These are phyloP conservation scores for Metschnikowia kofuensis DNA, from an alignment of 805 yeast genomes.

Conservation along the genomic window DNA sequence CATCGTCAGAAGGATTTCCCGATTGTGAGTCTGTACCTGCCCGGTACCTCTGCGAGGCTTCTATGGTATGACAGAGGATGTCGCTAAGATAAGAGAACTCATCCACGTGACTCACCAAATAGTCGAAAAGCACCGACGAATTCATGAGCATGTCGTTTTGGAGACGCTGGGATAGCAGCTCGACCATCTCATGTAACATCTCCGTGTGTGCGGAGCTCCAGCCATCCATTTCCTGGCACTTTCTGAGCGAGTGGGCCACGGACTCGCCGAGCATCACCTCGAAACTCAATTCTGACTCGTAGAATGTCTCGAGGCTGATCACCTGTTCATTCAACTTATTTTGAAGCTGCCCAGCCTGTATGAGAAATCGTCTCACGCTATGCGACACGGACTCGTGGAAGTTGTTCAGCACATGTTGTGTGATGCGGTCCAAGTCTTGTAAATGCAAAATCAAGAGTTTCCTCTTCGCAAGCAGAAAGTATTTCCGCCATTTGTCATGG, in stretches of 20 bases:
- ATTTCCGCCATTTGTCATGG: slow-evolving; percentile 44
- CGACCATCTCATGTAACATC: slow-evolving; percentile 40
- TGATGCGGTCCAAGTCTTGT: slow-evolving; percentile 6
- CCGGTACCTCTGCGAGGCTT: not conserved
- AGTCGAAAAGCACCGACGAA: slow-evolving; percentile 56
- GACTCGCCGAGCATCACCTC: slow-evolving; percentile 51
- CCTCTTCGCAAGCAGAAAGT: slow-evolving; percentile 45
- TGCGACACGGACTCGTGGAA: not conserved
- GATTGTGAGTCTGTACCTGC: not conserved
- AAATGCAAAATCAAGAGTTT: slow-evolving; percentile 27
- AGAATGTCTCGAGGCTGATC: slow-evolving; percentile 49
- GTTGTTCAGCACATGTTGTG: slow-evolving; percentile 1
- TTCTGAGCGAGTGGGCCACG: slow-evolving; percentile 42
- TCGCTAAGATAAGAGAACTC: slow-evolving; percentile 12
- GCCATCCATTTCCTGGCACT: slow-evolving; percentile 49
- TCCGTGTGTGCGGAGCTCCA: slow-evolving; percentile 51
- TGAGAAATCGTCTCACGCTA: slow-evolving; percentile 4
- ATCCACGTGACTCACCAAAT: slow-evolving; percentile 30
- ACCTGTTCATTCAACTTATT: slow-evolving; percentile 44
- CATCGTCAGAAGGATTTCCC: not conserved
- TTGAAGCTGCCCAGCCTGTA: slow-evolving; percentile 27
- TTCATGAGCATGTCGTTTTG: slow-evolving; percentile 55
- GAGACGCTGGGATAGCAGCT: slow-evolving; percentile 43
- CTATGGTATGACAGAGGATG: slow-evolving; percentile 5
- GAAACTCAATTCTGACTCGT: slow-evolving; percentile 47